A percentile compares a stretch with the other conserved stretches of the same genome.
These are phyloP conservation scores for Phialophora chinensis DNA, from an alignment of 2,329 filamentous ascomycete genomes.

Conservation along the genomic window DNA sequence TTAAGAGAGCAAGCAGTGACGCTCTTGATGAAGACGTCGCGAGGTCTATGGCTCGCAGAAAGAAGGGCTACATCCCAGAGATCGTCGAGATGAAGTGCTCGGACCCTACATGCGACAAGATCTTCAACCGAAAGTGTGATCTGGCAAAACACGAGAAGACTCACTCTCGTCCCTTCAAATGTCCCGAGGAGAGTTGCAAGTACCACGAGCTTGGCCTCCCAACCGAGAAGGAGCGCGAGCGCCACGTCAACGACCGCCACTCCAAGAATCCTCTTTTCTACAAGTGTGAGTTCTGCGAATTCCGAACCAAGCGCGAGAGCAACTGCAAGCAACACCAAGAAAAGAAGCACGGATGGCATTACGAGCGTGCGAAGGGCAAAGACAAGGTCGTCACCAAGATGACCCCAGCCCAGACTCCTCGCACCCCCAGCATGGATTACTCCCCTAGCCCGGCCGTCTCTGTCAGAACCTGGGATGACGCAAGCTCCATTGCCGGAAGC, in stretches of 20 bases:
- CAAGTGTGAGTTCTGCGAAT: constrained; percentile 86
- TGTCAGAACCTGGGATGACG: constrained; percentile 41
- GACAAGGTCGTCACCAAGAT: constrained; percentile 62
- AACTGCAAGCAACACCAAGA: constrained; percentile 99
- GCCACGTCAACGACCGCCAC: constrained; percentile 96
- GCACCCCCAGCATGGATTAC: constrained; percentile 60
- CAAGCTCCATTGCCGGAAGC: constrained; percentile 31
- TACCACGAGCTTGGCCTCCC: constrained; percentile 91
- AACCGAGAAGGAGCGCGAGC: constrained; percentile 95
- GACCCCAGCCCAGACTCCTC: constrained; percentile 60
- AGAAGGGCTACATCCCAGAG: constrained; percentile 88
- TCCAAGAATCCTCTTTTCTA: constrained; percentile 78
- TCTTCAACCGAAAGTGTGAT: constrained; percentile 97
- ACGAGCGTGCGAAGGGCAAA: constrained; percentile 90
- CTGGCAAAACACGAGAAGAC: constrained; percentile 98
- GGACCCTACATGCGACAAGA: constrained; percentile 78
- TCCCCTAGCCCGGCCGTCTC: constrained; percentile 34
- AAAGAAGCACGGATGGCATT: constrained; percentile 90
- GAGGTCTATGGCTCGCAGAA: constrained; percentile 93
- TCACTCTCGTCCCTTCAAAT: constrained; percentile 96
- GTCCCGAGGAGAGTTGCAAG: constrained; percentile 79
- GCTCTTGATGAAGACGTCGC: constrained; percentile 78
- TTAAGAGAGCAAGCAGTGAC: constrained; percentile 63
- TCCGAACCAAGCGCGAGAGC: constrained; percentile 92
- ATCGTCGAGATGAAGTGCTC: constrained; percentile 81